Percentiles rank a stretch among this genome's conserved stretches.
These are phyloP conservation scores for Talaromyces wortmannii DNA, from an alignment of 495 filamentous ascomycete species.

Conservation along the genomic window DNA sequence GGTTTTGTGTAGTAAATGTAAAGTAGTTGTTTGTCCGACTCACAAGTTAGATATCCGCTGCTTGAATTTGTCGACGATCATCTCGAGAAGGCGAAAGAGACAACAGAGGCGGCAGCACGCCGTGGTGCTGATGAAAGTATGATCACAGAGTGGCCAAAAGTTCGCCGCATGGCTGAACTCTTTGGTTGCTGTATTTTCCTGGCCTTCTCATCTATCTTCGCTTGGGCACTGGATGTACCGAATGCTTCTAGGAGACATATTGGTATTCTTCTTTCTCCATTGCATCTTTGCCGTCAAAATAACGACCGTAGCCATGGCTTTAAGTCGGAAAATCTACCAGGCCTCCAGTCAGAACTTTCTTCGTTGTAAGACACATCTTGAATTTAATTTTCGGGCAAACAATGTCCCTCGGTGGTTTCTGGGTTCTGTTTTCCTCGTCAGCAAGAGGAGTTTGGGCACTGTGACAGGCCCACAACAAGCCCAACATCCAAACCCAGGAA, in stretches of 20 bases:
- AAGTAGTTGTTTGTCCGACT: too few species aligned
- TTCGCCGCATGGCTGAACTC: neutral
- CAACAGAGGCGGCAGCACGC: neutral
- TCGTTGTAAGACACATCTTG: neutral
- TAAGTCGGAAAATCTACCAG: neutral
- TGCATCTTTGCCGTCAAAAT: neutral
- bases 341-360: neutral
- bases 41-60: too few species aligned
- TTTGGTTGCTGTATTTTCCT: too few species aligned
- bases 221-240: too few species aligned
- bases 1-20: neutral
- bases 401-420: neutral
- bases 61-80: too few species aligned
- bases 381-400: neutral
- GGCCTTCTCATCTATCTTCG: neutral
- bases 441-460: neutral
- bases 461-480: neutral
- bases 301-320: neutral
- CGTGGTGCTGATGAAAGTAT: neutral
- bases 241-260: too few species aligned
- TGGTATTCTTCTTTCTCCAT: too few species aligned
- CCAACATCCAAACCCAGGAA: slow-evolving; percentile 40
- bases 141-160: slow-evolving; percentile 3
- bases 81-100: too few species aligned
- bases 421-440: neutral